phyloP scores from a whole-genome alignment of 805 yeast species.

The Candida maris region DNA sequence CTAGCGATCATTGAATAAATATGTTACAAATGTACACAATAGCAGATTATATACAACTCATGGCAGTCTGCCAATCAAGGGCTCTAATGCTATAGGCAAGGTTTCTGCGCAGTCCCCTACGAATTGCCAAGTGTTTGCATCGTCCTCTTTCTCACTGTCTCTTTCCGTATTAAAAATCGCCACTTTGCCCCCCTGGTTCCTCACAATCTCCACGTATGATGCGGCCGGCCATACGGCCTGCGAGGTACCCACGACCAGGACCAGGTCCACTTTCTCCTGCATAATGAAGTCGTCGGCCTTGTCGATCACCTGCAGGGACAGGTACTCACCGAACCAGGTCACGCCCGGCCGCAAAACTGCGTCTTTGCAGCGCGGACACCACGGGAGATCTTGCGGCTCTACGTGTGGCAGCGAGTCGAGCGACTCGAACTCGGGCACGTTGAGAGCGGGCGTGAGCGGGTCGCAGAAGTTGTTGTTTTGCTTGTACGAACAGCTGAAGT shows the following conservation, averaged over 20 bases:
- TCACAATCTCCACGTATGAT: constrained; percentile 78
- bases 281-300: constrained; percentile 69
- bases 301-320: constrained; percentile 61
- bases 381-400: constrained; percentile 54
- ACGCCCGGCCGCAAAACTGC: constrained; percentile 82
- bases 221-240: constrained; percentile 91
- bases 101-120: constrained; percentile 74
- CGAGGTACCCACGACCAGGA: constrained; percentile 81
- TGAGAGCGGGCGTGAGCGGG: constrained; percentile 49
- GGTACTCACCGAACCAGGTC: constrained; percentile 92
- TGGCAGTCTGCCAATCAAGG: constrained; percentile 27
- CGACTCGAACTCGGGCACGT: constrained; percentile 9
- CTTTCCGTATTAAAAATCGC: constrained; percentile 79
- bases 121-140: constrained; percentile 58
- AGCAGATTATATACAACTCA: not conserved
- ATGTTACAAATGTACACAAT: not conserved
- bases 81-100: constrained; percentile 65
- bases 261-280: constrained; percentile 56
- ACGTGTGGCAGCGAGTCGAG: constrained; percentile 34
- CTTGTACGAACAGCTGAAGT: constrained; percentile 63
- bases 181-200: constrained; percentile 69
- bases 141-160: constrained; percentile 39
- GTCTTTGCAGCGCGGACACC: constrained; percentile 69
- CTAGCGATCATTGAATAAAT: not conserved
- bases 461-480: constrained; percentile 49